A percentile compares a stretch with the other conserved stretches of the same genome.
These are phyloP conservation scores for Breynia disticha DNA, from an alignment of 441 rosid genomes.

Conservation along the genomic window DNA sequence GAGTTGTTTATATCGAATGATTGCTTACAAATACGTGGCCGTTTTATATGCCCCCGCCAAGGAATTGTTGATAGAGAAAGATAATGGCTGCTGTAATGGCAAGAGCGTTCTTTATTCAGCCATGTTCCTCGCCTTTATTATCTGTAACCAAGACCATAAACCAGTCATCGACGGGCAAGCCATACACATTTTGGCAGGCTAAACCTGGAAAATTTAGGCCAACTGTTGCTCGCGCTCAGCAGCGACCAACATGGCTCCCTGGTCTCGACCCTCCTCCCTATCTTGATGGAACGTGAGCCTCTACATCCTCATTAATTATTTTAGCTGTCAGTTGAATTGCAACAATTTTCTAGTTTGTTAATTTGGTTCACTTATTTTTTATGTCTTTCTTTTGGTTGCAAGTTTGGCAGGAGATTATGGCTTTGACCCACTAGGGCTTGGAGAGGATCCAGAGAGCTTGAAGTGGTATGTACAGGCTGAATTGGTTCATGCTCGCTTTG, in stretches of 20 bases:
- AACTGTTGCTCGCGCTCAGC: slow-evolving; percentile 36
- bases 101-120: slow-evolving; percentile 36
- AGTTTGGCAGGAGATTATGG: slow-evolving; percentile 86
- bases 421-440: slow-evolving; percentile 90
- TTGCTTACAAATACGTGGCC: slow-evolving; percentile 18
- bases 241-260: slow-evolving; percentile 91
- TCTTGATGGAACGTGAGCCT: slow-evolving; percentile 76
- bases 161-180: slow-evolving; percentile 20
- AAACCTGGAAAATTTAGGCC: slow-evolving; percentile 11
- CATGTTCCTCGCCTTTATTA: slow-evolving; percentile 24
- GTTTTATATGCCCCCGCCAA: slow-evolving; percentile 15
- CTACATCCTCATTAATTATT: background rate
- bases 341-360: no score
- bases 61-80: slow-evolving; percentile 21
- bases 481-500: slow-evolving; percentile 85
- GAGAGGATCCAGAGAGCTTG: slow-evolving; percentile 82
- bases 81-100: slow-evolving; percentile 45
- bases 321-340: no score
- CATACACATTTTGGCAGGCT: slow-evolving; percentile 15
- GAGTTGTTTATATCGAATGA: slow-evolving; percentile 9
- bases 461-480: slow-evolving; percentile 98
- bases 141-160: slow-evolving; percentile 10
- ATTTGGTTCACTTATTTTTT: slow-evolving; percentile 3
- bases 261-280: slow-evolving; percentile 90
- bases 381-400: background rate